Evolutionary conservation across 495 filamentous ascomycete species (phyloP).

Genomic region (Xylaria castorea): DNA sequence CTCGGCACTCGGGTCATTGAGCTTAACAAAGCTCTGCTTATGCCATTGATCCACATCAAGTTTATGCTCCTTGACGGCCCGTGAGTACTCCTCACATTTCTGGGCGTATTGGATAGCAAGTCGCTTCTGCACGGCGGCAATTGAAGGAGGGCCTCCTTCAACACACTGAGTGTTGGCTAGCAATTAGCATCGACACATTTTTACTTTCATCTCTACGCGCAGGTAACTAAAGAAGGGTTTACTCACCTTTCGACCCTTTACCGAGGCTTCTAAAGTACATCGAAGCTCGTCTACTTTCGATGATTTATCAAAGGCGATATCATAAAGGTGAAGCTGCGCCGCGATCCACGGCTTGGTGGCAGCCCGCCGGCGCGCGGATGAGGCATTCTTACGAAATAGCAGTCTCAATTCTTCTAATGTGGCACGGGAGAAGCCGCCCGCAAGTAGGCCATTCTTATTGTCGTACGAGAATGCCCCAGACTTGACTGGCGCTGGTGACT

Average conservation of each 20-base stretch:
- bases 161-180: slow-evolving; percentile 5
- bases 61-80: slow-evolving; percentile 1
- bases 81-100: slow-evolving; percentile 3
- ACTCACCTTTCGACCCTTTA: slow-evolving; percentile 18
- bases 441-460: slow-evolving; percentile 9
- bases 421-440: not conserved
- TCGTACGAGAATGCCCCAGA: slow-evolving; percentile 22
- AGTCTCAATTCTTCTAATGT: not conserved
- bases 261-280: slow-evolving; percentile 1
- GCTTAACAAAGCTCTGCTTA: slow-evolving; percentile 16
- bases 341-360: slow-evolving; percentile 31
- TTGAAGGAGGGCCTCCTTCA: slow-evolving; percentile 17
- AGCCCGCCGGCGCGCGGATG: not conserved
- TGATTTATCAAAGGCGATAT: slow-evolving; percentile 26
- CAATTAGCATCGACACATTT: not conserved
- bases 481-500: not conserved
- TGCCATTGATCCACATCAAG: not conserved
- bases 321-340: slow-evolving; percentile 34
- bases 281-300: not conserved
- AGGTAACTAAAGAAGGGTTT: not conserved
- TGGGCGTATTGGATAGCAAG: slow-evolving; percentile 2
- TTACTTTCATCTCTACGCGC: not conserved
- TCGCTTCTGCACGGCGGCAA: not conserved
- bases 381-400: slow-evolving; percentile 13
- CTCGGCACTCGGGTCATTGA: slow-evolving; percentile 17